These are phyloP conservation scores for Paradendryphiella salina DNA, from an alignment of 2,329 filamentous ascomycete genomes.

Conservation along the genomic window DNA sequence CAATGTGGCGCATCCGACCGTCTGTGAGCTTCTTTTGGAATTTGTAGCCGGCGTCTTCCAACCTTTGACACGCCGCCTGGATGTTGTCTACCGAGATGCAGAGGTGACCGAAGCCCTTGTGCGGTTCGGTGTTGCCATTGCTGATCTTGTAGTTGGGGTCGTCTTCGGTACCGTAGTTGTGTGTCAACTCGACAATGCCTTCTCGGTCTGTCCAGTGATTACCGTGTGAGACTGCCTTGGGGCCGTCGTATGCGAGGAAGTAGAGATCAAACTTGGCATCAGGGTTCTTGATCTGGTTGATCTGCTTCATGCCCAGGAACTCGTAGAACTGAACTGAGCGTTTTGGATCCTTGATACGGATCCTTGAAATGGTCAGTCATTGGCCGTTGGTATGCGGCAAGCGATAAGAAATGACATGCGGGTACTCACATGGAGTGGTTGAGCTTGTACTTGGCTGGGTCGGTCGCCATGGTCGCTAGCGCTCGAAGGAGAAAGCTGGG, in stretches of 20 bases:
- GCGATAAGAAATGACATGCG: slow-evolving; percentile 8
- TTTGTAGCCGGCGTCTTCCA: slow-evolving; percentile 86
- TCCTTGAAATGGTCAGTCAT: slow-evolving; percentile 18
- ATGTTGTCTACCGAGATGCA: slow-evolving; percentile 72
- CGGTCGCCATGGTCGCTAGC: slow-evolving; percentile 58
- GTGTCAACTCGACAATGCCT: slow-evolving; percentile 83
- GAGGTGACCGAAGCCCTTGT: slow-evolving; percentile 82
- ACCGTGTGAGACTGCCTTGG: slow-evolving; percentile 72
- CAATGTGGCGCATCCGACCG: slow-evolving; percentile 72
- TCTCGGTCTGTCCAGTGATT: slow-evolving; percentile 80
- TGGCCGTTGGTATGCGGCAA: slow-evolving; percentile 7
- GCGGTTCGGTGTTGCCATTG: slow-evolving; percentile 91
- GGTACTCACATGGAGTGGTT: slow-evolving; percentile 59
- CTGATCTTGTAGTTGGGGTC: slow-evolving; percentile 78
- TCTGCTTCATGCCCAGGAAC: slow-evolving; percentile 81
- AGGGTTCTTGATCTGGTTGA: slow-evolving; percentile 79
- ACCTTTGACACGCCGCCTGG: slow-evolving; percentile 83
- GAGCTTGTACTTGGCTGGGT: slow-evolving; percentile 66
- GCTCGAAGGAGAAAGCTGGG: slow-evolving; percentile 23
- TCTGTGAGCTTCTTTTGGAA: slow-evolving; percentile 96
- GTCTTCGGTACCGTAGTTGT: slow-evolving; percentile 85
- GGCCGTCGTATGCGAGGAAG: slow-evolving; percentile 86
- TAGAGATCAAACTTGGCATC: slow-evolving; percentile 94
- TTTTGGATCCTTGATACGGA: slow-evolving; percentile 93
- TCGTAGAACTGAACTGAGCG: slow-evolving; percentile 87